Percentiles rank a stretch among this genome's conserved stretches.
Evolutionary conservation across 2,329 filamentous ascomycete species (phyloP).

Genomic region (Aspergillus chevalieri): DNA sequence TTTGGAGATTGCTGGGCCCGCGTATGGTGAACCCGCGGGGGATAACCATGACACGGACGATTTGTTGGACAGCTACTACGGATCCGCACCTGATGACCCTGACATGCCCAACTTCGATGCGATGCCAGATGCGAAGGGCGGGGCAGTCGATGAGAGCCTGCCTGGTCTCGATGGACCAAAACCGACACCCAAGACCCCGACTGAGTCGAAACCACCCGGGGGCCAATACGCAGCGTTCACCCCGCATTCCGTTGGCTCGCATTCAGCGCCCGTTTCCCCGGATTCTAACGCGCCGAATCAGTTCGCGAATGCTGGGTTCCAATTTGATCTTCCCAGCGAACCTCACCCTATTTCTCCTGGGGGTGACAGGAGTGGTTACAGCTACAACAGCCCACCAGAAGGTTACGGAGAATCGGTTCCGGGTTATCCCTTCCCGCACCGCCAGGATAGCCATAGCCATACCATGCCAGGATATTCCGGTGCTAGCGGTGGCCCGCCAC

Average conservation of each 20-base stretch:
- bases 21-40: slow-evolving; percentile 12
- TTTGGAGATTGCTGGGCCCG: slow-evolving; percentile 10
- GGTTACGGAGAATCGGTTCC: slow-evolving; percentile 10
- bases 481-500: slow-evolving; percentile 15
- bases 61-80: slow-evolving; percentile 48
- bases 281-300: slow-evolving; percentile 21
- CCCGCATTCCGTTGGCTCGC: slow-evolving; percentile 24
- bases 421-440: slow-evolving; percentile 14
- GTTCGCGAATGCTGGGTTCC: slow-evolving; percentile 51
- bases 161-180: slow-evolving; percentile 30
- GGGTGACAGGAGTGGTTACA: slow-evolving; percentile 9
- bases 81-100: slow-evolving; percentile 42
- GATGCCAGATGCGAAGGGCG: slow-evolving; percentile 34
- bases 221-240: slow-evolving; percentile 32
- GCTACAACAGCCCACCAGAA: slow-evolving; percentile 4
- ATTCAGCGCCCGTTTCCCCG: slow-evolving; percentile 45
- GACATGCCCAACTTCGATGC: slow-evolving; percentile 62
- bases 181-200: slow-evolving; percentile 18
- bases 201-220: slow-evolving; percentile 11
- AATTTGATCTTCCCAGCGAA: slow-evolving; percentile 62
- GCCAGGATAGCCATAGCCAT: slow-evolving; percentile 2
- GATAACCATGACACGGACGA: slow-evolving; percentile 28
- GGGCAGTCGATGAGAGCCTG: slow-evolving; percentile 25
- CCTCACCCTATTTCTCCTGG: slow-evolving; percentile 8
- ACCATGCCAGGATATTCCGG: slow-evolving; percentile 9